Evolutionary conservation across 192 early-diverging fungal genomes (phyloP), one percentile per base, ranked within the genome.

Genomic region (Piromyces finnis): DNA sequence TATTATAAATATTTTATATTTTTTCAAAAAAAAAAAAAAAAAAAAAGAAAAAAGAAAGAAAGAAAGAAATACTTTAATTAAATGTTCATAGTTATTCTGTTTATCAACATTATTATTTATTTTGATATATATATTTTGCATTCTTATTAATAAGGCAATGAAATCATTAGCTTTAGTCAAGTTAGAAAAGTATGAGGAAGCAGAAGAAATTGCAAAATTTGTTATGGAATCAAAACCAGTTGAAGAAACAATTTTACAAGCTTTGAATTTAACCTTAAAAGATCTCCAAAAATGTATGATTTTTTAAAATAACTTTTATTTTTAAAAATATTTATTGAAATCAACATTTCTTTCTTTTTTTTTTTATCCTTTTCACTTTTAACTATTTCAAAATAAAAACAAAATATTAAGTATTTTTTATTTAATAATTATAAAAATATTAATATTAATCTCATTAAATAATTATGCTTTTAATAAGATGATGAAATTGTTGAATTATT

Each of bases 401-500:
- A n/a, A n/a, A n/a, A n/a, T n/a, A n/a, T n/a, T n/a, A n/a, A n/a
- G n/a, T n/a, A n/a, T n/a, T n/a, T n/a, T n/a, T n/a, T n/a, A n/a
- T n/a, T n/a, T n/a, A n/a, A n/a, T n/a, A n/a, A n/a, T n/a, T n/a
- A n/a, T n/a, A n/a, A n/a, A n/a, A n/a, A n/a, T n/a, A n/a, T n/a
- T n/a, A n/a, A n/a, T n/a, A n/a, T n/a, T n/a, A n/a, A n/a, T n/a
- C n/a, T n/a, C n/a, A n/a, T n/a, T n/a, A n/a, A n/a, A n/a, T n/a
- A n/a, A n/a, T n/a, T n/a, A n/a, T n/a, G n/a, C n/a, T n/a, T n/a
- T n/a, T n/a, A n/a, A n/a, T n/a, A n/a, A 94, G 90, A 86, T 77
- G 86, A 92, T 14, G 89, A 91, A 27, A 90, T 96, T 77, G 87
- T 91, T 36, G 88, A 90, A 29, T 81, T 96, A 5, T 96, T 96